Evolutionary conservation across 2,329 filamentous ascomycete genomes (phyloP).

Genomic region (Exserohilum rostratum): DNA sequence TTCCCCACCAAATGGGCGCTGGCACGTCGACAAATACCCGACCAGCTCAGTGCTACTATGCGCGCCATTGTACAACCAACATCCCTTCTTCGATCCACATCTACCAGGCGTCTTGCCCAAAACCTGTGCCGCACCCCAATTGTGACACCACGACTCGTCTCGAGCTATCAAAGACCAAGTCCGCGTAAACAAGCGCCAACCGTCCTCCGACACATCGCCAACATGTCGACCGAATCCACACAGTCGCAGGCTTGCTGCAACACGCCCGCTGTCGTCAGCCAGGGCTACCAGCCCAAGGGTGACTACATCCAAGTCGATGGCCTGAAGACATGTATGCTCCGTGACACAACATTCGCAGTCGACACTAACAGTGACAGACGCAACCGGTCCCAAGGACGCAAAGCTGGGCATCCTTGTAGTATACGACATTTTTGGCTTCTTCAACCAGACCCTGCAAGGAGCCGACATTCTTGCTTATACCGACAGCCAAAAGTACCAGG

Average conservation of each 20-base stretch:
- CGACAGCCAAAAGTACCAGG: conserved; percentile 73
- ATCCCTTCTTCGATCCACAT: conserved; percentile 13
- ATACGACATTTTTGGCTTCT: conserved; percentile 70
- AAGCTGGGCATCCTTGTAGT: conserved; percentile 64
- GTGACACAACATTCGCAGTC: not conserved
- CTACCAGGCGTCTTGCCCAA: not conserved
- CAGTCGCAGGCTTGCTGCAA: conserved; percentile 54
- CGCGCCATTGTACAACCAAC: conserved; percentile 18
- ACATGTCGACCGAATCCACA: conserved; percentile 45
- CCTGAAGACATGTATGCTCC: conserved; percentile 63
- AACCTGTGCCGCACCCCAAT: conserved; percentile 17
- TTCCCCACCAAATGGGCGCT: conserved; percentile 13
- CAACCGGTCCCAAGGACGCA: conserved; percentile 62
- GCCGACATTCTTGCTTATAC: conserved; percentile 66
- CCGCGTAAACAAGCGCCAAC: not conserved
- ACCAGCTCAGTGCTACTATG: conserved; percentile 22
- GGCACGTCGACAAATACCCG: conserved; percentile 23
- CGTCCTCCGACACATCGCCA: conserved; percentile 19
- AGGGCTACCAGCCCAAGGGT: conserved; percentile 63
- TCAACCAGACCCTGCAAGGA: conserved; percentile 66
- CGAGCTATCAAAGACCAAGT: not conserved
- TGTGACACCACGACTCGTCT: conserved; percentile 4
- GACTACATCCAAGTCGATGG: conserved; percentile 65
- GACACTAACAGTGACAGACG: conserved; percentile 48
- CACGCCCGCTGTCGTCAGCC: conserved; percentile 55